Evolutionary conservation across 2,329 filamentous ascomycete species (phyloP).

Genomic region (Pyricularia grisea): DNA sequence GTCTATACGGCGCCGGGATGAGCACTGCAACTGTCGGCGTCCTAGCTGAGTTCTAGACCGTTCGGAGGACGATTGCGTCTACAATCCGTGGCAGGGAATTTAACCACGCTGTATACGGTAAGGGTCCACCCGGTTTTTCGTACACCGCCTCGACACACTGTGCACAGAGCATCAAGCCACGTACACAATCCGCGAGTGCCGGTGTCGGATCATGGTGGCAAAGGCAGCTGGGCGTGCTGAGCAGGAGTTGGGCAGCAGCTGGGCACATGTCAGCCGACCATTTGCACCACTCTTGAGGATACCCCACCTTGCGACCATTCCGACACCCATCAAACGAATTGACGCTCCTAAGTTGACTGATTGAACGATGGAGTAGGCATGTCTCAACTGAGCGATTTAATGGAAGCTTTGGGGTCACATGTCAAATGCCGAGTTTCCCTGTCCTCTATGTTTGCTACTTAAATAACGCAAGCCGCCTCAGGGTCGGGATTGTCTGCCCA

Average conservation of each 20-base stretch:
- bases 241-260: background rate
- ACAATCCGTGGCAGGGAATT: background rate
- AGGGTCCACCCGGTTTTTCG: background rate
- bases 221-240: background rate
- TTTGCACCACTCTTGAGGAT: background rate
- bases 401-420: background rate
- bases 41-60: background rate
- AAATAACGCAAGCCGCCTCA: background rate
- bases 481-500: background rate
- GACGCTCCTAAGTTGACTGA: background rate
- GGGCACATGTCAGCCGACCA: background rate
- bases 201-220: background rate
- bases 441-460: background rate
- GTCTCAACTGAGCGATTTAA: background rate
- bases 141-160: background rate
- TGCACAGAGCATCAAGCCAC: background rate
- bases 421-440: background rate
- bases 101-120: background rate
- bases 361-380: background rate
- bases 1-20: background rate
- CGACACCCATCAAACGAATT: background rate
- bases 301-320: background rate
- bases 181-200: background rate
- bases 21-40: background rate
- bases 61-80: background rate